These are phyloP conservation scores for Paraphaeosphaeria sporulosa DNA, from an alignment of 2,329 filamentous ascomycete species.

Conservation along the genomic window DNA sequence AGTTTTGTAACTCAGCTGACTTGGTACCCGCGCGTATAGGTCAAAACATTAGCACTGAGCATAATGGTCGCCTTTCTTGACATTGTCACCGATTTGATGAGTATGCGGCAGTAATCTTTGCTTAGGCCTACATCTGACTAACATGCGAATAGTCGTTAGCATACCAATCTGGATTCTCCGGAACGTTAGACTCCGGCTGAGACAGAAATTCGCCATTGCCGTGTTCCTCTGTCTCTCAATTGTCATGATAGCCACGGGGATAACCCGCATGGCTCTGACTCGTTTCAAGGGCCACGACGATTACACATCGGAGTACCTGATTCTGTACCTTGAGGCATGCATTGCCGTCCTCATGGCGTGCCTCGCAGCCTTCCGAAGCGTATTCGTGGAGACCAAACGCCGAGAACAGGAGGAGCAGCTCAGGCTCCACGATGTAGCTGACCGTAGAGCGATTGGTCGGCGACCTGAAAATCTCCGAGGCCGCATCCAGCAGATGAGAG, in stretches of 20 bases:
- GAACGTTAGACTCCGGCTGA: constrained; percentile 2
- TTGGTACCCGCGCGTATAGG: no score
- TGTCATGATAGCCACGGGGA: constrained; percentile 9
- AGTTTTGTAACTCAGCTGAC: no score
- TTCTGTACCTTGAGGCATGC: constrained; percentile 18
- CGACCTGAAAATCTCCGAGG: neutral
- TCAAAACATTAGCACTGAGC: neutral
- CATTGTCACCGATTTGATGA: constrained; percentile 12
- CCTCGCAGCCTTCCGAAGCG: constrained; percentile 23
- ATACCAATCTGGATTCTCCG: constrained; percentile 24
- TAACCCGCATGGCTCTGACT: neutral
- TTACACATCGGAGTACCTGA: neutral
- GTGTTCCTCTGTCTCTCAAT: constrained; percentile 18
- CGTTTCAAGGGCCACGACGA: neutral
- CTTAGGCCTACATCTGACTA: constrained; percentile 5
- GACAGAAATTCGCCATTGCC: constrained; percentile 14
- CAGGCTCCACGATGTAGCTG: neutral
- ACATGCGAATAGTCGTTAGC: constrained; percentile 18
- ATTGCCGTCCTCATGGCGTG: constrained; percentile 28
- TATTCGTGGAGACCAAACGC: constrained; percentile 11
- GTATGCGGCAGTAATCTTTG: constrained; percentile 1
- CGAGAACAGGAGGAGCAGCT: constrained; percentile 2
- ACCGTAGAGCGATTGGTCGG: neutral
- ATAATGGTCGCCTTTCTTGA: constrained; percentile 2
- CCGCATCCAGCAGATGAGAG: neutral